These are phyloP conservation scores for Eucalyptus guilfoylei DNA, from an alignment of 345 rosid species.

Conservation along the genomic window DNA sequence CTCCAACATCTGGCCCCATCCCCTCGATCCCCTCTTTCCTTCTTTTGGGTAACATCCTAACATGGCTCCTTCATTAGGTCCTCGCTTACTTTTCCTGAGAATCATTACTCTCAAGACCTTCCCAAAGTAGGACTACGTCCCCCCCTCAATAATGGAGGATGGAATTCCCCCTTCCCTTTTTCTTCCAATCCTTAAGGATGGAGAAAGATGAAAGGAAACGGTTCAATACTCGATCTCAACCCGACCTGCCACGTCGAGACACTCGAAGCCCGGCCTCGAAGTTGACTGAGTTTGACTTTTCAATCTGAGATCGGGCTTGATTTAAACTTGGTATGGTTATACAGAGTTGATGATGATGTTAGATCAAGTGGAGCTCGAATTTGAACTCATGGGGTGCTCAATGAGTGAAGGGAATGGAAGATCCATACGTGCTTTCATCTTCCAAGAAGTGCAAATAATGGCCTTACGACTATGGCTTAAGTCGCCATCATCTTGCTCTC, in stretches of 20 bases:
- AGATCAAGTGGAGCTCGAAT: not conserved
- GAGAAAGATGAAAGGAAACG: not conserved
- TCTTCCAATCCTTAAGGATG: not conserved
- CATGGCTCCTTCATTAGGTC: constrained; percentile 29
- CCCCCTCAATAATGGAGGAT: not conserved
- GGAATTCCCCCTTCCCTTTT: not conserved
- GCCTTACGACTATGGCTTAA: not conserved
- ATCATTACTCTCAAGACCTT: not conserved
- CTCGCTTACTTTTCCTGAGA: not conserved
- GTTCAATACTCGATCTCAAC: not conserved
- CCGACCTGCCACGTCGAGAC: not conserved
- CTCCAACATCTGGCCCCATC: constrained; percentile 18
- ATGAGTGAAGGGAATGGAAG: not conserved
- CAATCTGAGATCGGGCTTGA: not conserved
- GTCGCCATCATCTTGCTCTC: not conserved
- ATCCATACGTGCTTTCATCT: not conserved
- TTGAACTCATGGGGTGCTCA: not conserved
- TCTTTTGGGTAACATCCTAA: constrained; percentile 27
- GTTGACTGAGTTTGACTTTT: not conserved
- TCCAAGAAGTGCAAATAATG: not conserved
- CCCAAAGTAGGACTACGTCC: not conserved
- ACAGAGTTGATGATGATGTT: not conserved
- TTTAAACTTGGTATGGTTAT: not conserved
- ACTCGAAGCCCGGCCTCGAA: not conserved
- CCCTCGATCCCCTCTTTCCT: constrained; percentile 19